These are phyloP conservation scores for Saccharomycopsis olivae DNA, from an alignment of 805 yeast species.

Conservation along the genomic window DNA sequence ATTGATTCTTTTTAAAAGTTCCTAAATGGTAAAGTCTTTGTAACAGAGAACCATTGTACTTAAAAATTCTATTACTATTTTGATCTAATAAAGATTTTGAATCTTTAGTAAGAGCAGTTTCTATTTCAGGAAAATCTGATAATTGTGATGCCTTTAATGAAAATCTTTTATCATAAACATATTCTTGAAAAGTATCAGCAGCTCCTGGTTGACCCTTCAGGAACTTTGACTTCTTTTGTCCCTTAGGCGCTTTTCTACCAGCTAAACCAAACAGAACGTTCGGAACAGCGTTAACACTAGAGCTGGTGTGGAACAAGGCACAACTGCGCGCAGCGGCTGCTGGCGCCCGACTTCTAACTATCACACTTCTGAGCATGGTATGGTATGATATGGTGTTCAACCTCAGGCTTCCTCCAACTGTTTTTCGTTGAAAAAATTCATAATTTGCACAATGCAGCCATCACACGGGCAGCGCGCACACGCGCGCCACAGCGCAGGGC, in stretches of 20 bases:
- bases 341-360: no score
- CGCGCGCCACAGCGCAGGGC: no score
- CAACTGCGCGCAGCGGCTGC: no score
- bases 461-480: no score
- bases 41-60: slow-evolving; percentile 33
- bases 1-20: slow-evolving; percentile 57
- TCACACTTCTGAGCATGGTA: no score
- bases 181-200: slow-evolving; percentile 11
- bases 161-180: slow-evolving; percentile 10
- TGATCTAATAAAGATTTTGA: background rate
- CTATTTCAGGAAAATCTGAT: background rate
- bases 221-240: background rate
- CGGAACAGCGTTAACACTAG: background rate
- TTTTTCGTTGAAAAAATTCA: no score
- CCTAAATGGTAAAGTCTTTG: slow-evolving; percentile 43
- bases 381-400: no score
- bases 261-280: slow-evolving; percentile 1
- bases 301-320: slow-evolving; percentile 3
- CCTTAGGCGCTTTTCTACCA: slow-evolving; percentile 1
- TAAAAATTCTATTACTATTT: slow-evolving; percentile 24
- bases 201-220: slow-evolving; percentile 11
- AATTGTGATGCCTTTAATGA: slow-evolving; percentile 5
- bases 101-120: background rate
- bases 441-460: no score
- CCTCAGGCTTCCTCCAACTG: no score